A percentile compares a stretch with the other conserved stretches of the same genome.
Conservation (phyloP, 1,284 basidiomycete species). For the Entoloma clypeatum region DNA sequence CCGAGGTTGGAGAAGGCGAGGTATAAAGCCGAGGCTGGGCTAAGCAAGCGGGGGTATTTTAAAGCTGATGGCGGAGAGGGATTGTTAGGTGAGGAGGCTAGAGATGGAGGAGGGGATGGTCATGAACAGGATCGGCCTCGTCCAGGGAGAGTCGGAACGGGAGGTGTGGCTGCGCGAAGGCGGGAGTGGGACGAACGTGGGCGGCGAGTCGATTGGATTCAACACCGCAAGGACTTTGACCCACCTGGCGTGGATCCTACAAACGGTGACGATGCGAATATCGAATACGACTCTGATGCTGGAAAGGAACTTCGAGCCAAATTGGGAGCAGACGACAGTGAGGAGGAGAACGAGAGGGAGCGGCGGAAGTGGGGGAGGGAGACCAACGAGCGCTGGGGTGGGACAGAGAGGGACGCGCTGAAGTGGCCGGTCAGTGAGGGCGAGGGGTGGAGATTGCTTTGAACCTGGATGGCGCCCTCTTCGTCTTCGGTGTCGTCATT, state of each 20-base stretch:
- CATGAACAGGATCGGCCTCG: slow-evolving; percentile 10
- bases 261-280: neutral
- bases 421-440: slow-evolving; percentile 60
- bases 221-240: slow-evolving; percentile 12
- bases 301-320: slow-evolving; percentile 7
- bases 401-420: slow-evolving; percentile 47
- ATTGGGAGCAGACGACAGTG: slow-evolving; percentile 15
- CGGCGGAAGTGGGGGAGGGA: slow-evolving; percentile 12
- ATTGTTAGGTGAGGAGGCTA: slow-evolving; percentile 27
- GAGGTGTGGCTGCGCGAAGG: no score
- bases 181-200: slow-evolving; percentile 3
- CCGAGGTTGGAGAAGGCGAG: slow-evolving; percentile 52
- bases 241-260: slow-evolving; percentile 17
- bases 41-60: slow-evolving; percentile 58
- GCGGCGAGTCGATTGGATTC: slow-evolving; percentile 1
- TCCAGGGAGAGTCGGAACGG: neutral
- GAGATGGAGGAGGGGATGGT: slow-evolving; percentile 25
- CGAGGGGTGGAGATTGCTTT: slow-evolving; percentile 61
- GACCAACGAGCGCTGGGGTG: slow-evolving; percentile 6
- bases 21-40: slow-evolving; percentile 68
- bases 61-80: slow-evolving; percentile 23
- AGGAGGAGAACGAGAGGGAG: slow-evolving; percentile 11
- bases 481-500: no score
- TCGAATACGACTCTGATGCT: no score
- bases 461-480: no score